Base-by-base conservation (phyloP, 805 yeast genomes). In the Kazachstania africana region DNA sequence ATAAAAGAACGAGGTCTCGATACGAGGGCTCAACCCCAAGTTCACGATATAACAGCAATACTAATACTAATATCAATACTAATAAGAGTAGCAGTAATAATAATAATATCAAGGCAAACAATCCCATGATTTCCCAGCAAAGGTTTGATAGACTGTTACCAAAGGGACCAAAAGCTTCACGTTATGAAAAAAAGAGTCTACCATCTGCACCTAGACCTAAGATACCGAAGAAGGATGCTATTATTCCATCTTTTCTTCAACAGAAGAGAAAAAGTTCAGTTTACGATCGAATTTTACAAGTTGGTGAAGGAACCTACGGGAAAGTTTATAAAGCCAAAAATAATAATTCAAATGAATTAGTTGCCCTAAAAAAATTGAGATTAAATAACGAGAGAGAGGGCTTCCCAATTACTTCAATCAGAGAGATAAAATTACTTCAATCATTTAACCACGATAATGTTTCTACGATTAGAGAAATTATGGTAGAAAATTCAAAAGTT, bases 241-340 rank as follows among this genome's bases (percentile, higher is more conserved):
- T n/a, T n/a, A n/a, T n/a, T n/a, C n/a, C n/a, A n/a, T n/a, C n/a
- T n/a, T 29, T 22, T 12, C n/a, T 35, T 8, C 34, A 33, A 10
- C 44, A 43, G 22, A 36, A 37, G 22, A 40, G 48, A 17, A 32
- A 39, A 3, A 32, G 42, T 6, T 50, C 57, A 3, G 45, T 61
- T 3, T 84, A 79, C 53, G 77, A 78, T 40, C 63, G 87, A 33
- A 72, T 82, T 1, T 67, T 72, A 25, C 97, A 91, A 50, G 97
- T 91, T 4, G 98, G 98, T n/a, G 97, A 91, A 57, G 98, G 98
- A 8, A 91, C 97, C 0, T 91, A 91, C 54, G 98, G 98, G 13
- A 55, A 53, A 43, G 60, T 55, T 13, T 55, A 50, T 36, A 55
- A 55, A 32, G 95, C 95, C 0, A 65, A 63, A 29, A 85, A 91